Percentiles rank a stretch among this genome's conserved stretches.
phyloP scores from a whole-genome alignment of 2,329 filamentous ascomycete species.

The Ceratocystis ficicola region DNA sequence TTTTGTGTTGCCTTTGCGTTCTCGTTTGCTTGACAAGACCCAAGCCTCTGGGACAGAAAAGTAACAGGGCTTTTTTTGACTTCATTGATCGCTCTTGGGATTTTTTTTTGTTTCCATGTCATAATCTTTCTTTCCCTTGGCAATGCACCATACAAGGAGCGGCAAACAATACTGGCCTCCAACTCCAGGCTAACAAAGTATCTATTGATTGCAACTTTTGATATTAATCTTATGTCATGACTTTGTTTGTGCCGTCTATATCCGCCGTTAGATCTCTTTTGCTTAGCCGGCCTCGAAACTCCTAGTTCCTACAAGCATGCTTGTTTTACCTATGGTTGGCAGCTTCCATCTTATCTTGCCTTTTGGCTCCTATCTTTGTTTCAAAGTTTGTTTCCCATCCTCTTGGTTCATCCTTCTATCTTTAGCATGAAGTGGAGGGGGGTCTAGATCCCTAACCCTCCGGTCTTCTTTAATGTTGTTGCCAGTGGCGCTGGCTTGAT shows the following conservation, averaged over 20 bases:
- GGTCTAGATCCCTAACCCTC: background rate
- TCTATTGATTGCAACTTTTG: background rate
- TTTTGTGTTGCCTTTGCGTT: background rate
- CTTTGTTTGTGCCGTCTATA: background rate
- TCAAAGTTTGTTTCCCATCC: background rate
- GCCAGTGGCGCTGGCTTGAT: background rate
- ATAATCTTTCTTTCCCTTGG: background rate
- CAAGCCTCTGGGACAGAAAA: background rate
- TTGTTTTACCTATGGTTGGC: background rate
- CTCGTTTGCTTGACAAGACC: background rate
- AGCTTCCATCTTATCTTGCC: constrained; percentile 7
- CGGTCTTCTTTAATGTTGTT: background rate
- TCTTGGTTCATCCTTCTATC: background rate
- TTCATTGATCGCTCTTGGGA: too few species aligned
- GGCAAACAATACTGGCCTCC: too few species aligned
- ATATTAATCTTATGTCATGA: background rate
- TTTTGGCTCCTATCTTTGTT: constrained; percentile 4
- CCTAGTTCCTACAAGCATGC: background rate
- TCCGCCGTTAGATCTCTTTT: background rate
- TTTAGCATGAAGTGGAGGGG: background rate
- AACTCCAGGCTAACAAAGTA: background rate
- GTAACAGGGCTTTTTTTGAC: background rate
- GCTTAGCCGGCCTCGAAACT: background rate
- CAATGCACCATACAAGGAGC: background rate
- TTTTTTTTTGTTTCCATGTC: background rate